Base-by-base conservation (phyloP, 495 filamentous ascomycete genomes). In the Poronia punctata region DNA sequence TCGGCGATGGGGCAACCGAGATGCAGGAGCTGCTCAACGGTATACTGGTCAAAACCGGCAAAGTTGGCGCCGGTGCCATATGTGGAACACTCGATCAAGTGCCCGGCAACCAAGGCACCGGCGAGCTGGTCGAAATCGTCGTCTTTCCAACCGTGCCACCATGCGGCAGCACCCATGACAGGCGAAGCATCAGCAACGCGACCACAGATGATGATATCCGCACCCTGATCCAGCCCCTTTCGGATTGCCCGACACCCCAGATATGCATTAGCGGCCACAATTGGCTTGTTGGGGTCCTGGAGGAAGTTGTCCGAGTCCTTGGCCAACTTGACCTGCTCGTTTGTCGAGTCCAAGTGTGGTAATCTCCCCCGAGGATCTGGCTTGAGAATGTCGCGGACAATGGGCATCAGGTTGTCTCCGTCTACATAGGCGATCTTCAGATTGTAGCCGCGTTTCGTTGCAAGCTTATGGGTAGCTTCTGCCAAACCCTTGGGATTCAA, bases 1-100 rank as follows among this genome's bases (percentile, higher is more conserved):
- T 59, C 76, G n/a, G 73, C 78, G 32, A 80, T 75, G 5, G 74
- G 73, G 42, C 70, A 78, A 11, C 71, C 74, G 37, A 77, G 66
- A 46, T 76, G 64, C 1, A 62, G 45, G 59, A 72, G 70, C 23
- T 51, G 42, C 18, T 64, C 50, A 10, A 61, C 9, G 1, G 27
- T 42, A 53, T 45, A 50, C 69, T 59, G 14, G 19, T 72, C 73
- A 56, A 78, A 79, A 5, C 76, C 76, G 12, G 71, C 60, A 48
- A 71, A 80, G 48, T 80, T 76, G 5, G 64, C 70, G 1, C 76
- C 73, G 7, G 64, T 69, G 21, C 71, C 72, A 40, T 77, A 78
- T 20, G 65, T 67, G 15, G 66, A 68, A 49, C 74, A 77, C 45
- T 77, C 74, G 35, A 76, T 74, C 3, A 76, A 52, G 54, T 76